phyloP scores from a whole-genome alignment of 2,329 filamentous ascomycete species.

The Fusarium miscanthi region DNA sequence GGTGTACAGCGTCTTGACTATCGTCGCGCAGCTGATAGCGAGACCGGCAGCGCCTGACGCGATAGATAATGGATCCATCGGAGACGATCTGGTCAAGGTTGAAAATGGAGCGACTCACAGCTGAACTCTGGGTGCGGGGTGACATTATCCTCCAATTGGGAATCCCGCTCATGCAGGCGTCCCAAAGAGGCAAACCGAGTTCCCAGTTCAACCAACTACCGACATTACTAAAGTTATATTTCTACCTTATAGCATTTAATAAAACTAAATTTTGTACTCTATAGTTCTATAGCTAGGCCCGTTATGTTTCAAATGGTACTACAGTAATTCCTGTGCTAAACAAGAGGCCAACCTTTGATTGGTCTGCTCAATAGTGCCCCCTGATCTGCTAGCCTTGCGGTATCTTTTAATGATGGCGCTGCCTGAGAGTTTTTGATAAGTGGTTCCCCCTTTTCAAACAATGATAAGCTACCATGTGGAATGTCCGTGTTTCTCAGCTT shows the following conservation, averaged over 20 bases:
- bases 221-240: background rate
- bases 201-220: accelerated
- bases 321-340: no score
- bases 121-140: background rate
- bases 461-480: background rate
- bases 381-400: accelerated
- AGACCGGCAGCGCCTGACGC: background rate
- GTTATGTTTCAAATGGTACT: background rate
- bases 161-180: background rate
- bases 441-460: background rate
- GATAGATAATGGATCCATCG: background rate
- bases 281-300: background rate
- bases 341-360: background rate
- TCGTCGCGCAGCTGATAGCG: background rate
- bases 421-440: background rate
- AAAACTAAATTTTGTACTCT: background rate
- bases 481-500: background rate
- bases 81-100: background rate
- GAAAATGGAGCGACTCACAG: background rate
- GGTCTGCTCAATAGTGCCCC: accelerated
- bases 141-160: background rate
- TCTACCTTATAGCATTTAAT: background rate
- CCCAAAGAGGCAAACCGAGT: background rate
- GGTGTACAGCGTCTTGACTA: background rate
- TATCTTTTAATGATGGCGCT: background rate